Evolutionary conservation across 2,329 filamentous ascomycete genomes (phyloP).

Genomic region (Exophiala oligosperma): DNA sequence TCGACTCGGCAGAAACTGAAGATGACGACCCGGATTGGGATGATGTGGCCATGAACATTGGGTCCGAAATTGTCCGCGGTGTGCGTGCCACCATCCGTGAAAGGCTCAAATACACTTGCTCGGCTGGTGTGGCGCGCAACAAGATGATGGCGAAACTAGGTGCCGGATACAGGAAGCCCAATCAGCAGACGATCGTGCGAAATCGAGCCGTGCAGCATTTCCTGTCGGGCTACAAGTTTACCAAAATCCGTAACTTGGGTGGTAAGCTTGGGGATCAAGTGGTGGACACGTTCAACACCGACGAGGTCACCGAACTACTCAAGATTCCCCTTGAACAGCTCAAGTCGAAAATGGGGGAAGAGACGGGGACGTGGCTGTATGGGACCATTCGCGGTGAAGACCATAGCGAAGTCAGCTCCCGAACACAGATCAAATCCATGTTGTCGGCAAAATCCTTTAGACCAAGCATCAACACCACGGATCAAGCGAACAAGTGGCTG

Average conservation of each 20-base stretch:
- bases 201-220: conserved; percentile 80
- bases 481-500: conserved; percentile 82
- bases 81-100: conserved; percentile 70
- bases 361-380: conserved; percentile 83
- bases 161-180: conserved; percentile 88
- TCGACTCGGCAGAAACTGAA: conserved; percentile 71
- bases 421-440: conserved; percentile 97
- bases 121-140: conserved; percentile 82
- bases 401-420: conserved; percentile 80
- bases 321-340: conserved; percentile 71
- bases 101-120: conserved; percentile 83
- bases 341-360: conserved; percentile 75
- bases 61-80: conserved; percentile 80
- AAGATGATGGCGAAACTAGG: conserved; percentile 96
- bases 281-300: conserved; percentile 76
- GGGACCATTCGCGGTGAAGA: conserved; percentile 84
- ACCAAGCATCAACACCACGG: conserved; percentile 73
- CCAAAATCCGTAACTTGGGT: conserved; percentile 91
- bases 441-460: conserved; percentile 93
- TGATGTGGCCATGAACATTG: conserved; percentile 82
- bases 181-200: conserved; percentile 89
- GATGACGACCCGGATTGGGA: conserved; percentile 91
- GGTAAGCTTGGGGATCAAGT: conserved; percentile 92
- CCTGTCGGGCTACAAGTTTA: conserved; percentile 82
- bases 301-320: conserved; percentile 74